Evolutionary conservation across 2,329 filamentous ascomycete species (phyloP).

Genomic region (Sporothrix schenckii): DNA sequence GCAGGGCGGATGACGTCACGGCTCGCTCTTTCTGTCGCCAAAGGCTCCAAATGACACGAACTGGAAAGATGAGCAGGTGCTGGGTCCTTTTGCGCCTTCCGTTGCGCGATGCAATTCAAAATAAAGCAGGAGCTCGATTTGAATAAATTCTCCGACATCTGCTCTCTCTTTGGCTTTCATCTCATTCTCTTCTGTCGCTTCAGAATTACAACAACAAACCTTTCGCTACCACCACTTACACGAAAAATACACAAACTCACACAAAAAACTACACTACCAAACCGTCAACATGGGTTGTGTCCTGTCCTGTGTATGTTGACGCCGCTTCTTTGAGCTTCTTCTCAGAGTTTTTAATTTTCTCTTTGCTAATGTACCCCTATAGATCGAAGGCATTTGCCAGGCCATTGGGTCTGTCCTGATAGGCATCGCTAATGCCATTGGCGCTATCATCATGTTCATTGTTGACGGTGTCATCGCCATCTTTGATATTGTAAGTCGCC

Average conservation of each 20-base stretch:
- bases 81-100: neutral
- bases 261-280: neutral
- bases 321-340: neutral
- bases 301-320: constrained; percentile 73
- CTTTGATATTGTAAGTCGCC: constrained; percentile 53
- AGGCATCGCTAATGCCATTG: constrained; percentile 69
- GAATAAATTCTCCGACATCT: constrained; percentile 16
- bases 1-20: constrained; percentile 21
- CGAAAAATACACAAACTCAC: neutral
- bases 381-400: constrained; percentile 59
- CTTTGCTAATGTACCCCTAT: neutral
- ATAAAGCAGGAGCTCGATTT: neutral
- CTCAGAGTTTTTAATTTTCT: neutral
- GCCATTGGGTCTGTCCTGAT: constrained; percentile 69
- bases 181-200: neutral
- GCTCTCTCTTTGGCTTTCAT: neutral
- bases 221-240: constrained; percentile 15
- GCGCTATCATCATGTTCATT: constrained; percentile 65
- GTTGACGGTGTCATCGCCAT: constrained; percentile 67
- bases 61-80: neutral
- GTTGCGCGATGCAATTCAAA: constrained; percentile 1
- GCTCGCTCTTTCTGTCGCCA: neutral
- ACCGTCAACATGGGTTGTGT: constrained; percentile 73
- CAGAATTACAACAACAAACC: neutral
- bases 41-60: neutral